phyloP scores from a whole-genome alignment of 1,284 basidiomycete species.

The Pisolithus thermaeus region DNA sequence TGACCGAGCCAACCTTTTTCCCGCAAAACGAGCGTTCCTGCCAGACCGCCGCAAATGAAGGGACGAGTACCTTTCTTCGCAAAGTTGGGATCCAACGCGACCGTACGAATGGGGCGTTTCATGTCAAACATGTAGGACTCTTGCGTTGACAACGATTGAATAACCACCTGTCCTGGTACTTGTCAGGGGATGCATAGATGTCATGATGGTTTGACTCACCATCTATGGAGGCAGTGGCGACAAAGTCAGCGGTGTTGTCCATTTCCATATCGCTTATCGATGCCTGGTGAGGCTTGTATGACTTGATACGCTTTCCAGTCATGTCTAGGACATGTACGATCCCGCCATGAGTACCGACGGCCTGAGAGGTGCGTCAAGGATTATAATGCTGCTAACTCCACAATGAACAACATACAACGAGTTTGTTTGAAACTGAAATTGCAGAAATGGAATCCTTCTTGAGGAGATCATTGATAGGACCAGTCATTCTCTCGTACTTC shows the following conservation, averaged over 20 bases:
- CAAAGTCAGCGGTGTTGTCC: slow-evolving; percentile 83
- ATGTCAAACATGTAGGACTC: slow-evolving; percentile 90
- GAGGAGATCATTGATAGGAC: slow-evolving; percentile 73
- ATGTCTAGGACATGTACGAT: slow-evolving; percentile 86
- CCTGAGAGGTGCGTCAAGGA: slow-evolving; percentile 39
- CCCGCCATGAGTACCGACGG: slow-evolving; percentile 87
- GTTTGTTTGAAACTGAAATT: slow-evolving; percentile 70
- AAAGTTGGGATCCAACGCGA: slow-evolving; percentile 91
- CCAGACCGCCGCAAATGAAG: slow-evolving; percentile 92
- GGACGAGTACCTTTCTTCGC: slow-evolving; percentile 74
- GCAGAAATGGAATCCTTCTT: slow-evolving; percentile 86
- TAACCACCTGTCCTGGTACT: slow-evolving; percentile 75
- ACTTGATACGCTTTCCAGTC: slow-evolving; percentile 79
- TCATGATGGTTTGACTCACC: slow-evolving; percentile 45
- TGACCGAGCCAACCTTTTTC: slow-evolving; percentile 98
- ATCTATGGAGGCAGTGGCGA: slow-evolving; percentile 92
- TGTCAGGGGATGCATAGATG: slow-evolving; percentile 8
- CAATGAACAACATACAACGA: slow-evolving; percentile 50
- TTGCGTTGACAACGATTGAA: slow-evolving; percentile 77
- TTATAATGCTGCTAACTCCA: slow-evolving; percentile 3
- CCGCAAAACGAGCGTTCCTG: slow-evolving; percentile 78
- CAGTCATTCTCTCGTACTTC: slow-evolving; percentile 84
- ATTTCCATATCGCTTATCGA: slow-evolving; percentile 83
- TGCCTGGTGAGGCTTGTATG: slow-evolving; percentile 90
- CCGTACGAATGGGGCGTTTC: slow-evolving; percentile 86